Conservation (phyloP, 495 filamentous ascomycete species). For the Oleoguttula mirabilis region DNA sequence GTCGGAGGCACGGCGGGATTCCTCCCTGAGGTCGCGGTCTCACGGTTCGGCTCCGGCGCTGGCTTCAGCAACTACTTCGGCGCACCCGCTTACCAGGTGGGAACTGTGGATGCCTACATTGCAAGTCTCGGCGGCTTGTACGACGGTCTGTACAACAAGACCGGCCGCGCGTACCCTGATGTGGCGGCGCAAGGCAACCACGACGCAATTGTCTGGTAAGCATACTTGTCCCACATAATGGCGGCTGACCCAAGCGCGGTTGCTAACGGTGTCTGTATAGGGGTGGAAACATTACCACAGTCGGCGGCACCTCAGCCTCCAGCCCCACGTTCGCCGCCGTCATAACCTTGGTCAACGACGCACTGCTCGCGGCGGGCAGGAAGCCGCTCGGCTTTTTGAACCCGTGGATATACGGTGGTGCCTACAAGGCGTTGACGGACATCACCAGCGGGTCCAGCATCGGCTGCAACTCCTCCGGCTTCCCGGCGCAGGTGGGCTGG, state of each 20-base stretch:
- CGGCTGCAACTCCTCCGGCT: conserved; percentile 27
- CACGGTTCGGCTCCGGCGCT: conserved; percentile 23
- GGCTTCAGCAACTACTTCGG: conserved; percentile 32
- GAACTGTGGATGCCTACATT: conserved; percentile 25
- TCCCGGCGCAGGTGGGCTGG: conserved; percentile 27
- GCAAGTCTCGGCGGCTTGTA: conserved; percentile 21
- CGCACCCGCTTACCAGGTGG: conserved; percentile 25
- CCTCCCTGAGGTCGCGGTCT: conserved; percentile 28
- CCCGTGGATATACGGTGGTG: conserved; percentile 29
- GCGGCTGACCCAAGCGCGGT: too few species aligned
- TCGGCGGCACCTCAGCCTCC: conserved; percentile 31
- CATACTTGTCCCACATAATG: too few species aligned
- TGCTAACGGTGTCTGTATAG: background rate
- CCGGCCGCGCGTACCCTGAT: conserved; percentile 31
- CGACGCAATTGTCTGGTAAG: conserved; percentile 26
- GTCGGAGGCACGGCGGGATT: conserved; percentile 31
- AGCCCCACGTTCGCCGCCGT: conserved; percentile 25
- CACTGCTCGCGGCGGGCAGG: conserved; percentile 24
- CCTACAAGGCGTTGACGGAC: conserved; percentile 28
- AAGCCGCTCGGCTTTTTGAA: conserved; percentile 32
- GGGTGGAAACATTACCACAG: conserved; percentile 8
- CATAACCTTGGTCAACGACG: conserved; percentile 31
- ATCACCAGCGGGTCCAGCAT: conserved; percentile 23
- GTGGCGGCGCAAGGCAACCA: conserved; percentile 27
- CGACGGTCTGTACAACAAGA: conserved; percentile 28